Evolutionary conservation across 2,329 filamentous ascomycete genomes (phyloP), one percentile per base, ranked within the genome.

Genomic region (Fusarium sarcochroum): DNA sequence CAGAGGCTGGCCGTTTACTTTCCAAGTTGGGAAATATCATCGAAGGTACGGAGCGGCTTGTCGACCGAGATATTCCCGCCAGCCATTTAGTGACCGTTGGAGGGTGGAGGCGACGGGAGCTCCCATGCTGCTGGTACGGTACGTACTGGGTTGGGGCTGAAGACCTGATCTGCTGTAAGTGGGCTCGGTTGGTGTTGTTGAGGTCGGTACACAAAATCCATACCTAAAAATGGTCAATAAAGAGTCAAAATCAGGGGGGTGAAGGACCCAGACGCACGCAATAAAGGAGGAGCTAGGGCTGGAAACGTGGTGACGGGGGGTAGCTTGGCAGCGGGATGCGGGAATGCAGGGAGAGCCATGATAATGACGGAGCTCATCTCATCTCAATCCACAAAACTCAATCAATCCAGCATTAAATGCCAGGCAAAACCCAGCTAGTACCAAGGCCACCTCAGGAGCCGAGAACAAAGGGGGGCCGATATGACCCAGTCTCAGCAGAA

Each of bases 321-420:
- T 46, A 66, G 21, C 66, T 69, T 67, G 66, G 66, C 66, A 53
- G 41, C 47, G 61, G 61, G 64, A 69, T 66, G 66, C 66, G 62
- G 66, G 66, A 69, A 69, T 69, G 66, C 66, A 69, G 65, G 66
- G 66, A 69, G 66, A 66, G 61, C 60, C 41, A 66, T 37, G 65
- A 66, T 51, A 49, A 65, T 60, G 65, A 68, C 47, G 48, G 56
- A 62, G 63, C 66, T 66, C 66, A 51, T 69, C 66, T 63, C 53
- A 52, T 63, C 34, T 44, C 34, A 54, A 58, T 57, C 66, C 66
- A 67, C 56, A 65, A 53, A 63, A 27, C 40, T 59, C 46, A 56
- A 63, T 56, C 42, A 50, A 58, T 50, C 52, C 52, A 64, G 48
- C 58, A 50, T 38, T 57, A 25, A 63, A 63, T 63, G 49, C 63